Percentiles rank a stretch among this genome's conserved stretches.
Evolutionary conservation across 768 basidiomycete genomes (phyloP).

Genomic region (Arthromyces matolae): DNA sequence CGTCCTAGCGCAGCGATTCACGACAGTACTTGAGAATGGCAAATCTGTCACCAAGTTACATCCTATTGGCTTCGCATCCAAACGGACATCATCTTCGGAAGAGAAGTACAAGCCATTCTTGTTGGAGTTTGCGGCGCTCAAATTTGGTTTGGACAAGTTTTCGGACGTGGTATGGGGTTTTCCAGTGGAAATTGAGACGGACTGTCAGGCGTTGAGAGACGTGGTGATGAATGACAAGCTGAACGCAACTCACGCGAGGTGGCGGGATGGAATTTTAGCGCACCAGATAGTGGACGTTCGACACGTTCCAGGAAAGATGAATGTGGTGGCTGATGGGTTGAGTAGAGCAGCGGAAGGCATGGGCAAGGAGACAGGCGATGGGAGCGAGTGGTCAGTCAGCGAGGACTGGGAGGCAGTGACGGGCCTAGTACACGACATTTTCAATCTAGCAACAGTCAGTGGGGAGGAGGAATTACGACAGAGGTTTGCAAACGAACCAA

Average conservation of each 20-base stretch:
- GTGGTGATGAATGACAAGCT: constrained; percentile 22
- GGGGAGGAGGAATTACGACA: too few species aligned
- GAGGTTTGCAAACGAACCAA: background rate
- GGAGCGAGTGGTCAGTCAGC: constrained; percentile 30
- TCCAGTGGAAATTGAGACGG: constrained; percentile 28
- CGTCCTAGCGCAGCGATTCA: too few species aligned
- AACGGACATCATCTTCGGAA: too few species aligned
- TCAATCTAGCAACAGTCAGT: background rate
- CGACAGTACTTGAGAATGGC: too few species aligned
- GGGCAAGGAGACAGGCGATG: constrained; percentile 17
- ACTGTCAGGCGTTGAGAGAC: constrained; percentile 29
- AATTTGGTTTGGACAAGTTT: constrained; percentile 27
- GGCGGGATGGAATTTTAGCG: constrained; percentile 23
- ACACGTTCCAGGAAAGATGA: constrained; percentile 21
- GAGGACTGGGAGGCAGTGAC: constrained; percentile 22
- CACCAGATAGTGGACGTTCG: constrained; percentile 21
- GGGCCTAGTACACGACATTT: constrained; percentile 17
- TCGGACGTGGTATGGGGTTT: constrained; percentile 22
- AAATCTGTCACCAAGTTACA: too few species aligned
- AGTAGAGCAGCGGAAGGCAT: constrained; percentile 21
- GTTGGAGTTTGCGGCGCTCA: constrained; percentile 32
- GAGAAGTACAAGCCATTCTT: too few species aligned
- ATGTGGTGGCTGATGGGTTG: constrained; percentile 28
- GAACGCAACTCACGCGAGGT: constrained; percentile 26
- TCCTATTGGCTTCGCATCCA: too few species aligned